Conservation (phyloP, 73 alveolate species). For the Symbiodinium natans region DNA sequence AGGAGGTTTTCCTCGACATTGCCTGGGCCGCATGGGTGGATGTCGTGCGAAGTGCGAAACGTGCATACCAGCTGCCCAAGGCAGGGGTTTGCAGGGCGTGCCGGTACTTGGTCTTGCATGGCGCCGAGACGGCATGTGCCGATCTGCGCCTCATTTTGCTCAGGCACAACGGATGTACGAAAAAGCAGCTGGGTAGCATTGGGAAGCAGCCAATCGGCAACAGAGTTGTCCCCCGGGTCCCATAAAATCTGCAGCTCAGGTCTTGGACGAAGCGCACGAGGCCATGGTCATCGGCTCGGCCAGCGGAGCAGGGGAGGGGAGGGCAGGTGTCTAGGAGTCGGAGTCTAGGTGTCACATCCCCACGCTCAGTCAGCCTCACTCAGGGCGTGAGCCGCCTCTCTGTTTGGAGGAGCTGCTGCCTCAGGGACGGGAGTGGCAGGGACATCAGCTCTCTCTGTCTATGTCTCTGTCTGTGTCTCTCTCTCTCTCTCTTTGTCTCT, state of each 20-base stretch:
- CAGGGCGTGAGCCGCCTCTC: slow-evolving; percentile 7
- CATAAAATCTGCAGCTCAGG: background rate
- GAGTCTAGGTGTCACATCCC: no score
- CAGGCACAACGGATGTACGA: slow-evolving; percentile 22
- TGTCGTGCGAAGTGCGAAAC: slow-evolving; percentile 5
- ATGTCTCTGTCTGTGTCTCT: no score
- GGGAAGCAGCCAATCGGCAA: no score
- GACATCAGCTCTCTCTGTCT: no score
- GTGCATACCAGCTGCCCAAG: background rate
- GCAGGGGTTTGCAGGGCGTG: background rate
- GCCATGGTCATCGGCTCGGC: background rate
- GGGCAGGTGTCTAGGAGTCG: no score
- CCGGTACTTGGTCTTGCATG: no score
- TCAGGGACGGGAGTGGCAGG: background rate
- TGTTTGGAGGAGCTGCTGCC: background rate
- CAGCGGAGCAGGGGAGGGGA: no score
- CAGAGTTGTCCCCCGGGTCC: no score
- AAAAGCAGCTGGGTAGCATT: slow-evolving; percentile 5
- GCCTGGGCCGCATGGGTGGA: slow-evolving; percentile 8
- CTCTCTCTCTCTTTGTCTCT: no score
- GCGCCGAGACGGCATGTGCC: no score
- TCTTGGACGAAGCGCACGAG: background rate
- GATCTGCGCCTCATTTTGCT: no score
- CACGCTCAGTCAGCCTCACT: no score
- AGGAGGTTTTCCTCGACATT: background rate